A percentile compares a stretch with the other conserved stretches of the same genome.
Evolutionary conservation across 1,284 basidiomycete genomes (phyloP).

Genomic region (Ceratorhiza oryzae-sativae): DNA sequence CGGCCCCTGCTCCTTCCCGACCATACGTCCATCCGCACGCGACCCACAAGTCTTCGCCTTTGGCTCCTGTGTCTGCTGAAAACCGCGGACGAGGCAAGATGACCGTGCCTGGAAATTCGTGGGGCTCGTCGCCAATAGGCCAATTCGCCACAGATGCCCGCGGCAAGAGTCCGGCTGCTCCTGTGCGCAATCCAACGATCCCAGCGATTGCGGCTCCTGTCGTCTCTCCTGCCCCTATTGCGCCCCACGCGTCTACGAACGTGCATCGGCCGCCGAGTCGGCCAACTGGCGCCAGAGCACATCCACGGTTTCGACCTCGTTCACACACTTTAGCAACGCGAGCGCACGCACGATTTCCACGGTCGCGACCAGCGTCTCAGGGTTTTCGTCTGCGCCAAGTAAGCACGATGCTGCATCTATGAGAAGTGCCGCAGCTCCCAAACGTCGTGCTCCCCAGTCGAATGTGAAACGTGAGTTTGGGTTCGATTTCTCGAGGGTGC

Average conservation of each 20-base stretch:
- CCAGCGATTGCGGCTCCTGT: neutral
- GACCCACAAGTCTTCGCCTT: slow-evolving; percentile 13
- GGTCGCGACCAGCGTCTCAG: slow-evolving; percentile 74
- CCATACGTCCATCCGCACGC: slow-evolving; percentile 22
- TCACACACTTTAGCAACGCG: slow-evolving; percentile 79
- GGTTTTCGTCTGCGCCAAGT: slow-evolving; percentile 54
- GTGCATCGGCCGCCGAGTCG: slow-evolving; percentile 33
- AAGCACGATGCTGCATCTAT: slow-evolving; percentile 24
- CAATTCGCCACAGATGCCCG: slow-evolving; percentile 23
- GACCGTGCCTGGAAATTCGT: slow-evolving; percentile 5
- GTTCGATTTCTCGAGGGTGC: slow-evolving; percentile 7
- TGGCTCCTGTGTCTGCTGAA: slow-evolving; percentile 3
- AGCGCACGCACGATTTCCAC: slow-evolving; percentile 76
- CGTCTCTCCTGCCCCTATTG: slow-evolving; percentile 47
- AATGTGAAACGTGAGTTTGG: slow-evolving; percentile 77
- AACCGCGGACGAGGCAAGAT: slow-evolving; percentile 10
- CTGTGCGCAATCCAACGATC: neutral
- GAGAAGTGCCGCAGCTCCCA: slow-evolving; percentile 22
- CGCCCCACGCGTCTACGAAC: slow-evolving; percentile 51
- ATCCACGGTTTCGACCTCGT: slow-evolving; percentile 65
- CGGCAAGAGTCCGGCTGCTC: neutral
- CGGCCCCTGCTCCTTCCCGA: neutral
- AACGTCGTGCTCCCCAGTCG: slow-evolving; percentile 50
- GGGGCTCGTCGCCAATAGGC: slow-evolving; percentile 26
- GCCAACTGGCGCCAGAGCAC: slow-evolving; percentile 47